These are phyloP conservation scores for Ilyonectria mors-panacis DNA, from an alignment of 2,329 filamentous ascomycete genomes.

Conservation along the genomic window DNA sequence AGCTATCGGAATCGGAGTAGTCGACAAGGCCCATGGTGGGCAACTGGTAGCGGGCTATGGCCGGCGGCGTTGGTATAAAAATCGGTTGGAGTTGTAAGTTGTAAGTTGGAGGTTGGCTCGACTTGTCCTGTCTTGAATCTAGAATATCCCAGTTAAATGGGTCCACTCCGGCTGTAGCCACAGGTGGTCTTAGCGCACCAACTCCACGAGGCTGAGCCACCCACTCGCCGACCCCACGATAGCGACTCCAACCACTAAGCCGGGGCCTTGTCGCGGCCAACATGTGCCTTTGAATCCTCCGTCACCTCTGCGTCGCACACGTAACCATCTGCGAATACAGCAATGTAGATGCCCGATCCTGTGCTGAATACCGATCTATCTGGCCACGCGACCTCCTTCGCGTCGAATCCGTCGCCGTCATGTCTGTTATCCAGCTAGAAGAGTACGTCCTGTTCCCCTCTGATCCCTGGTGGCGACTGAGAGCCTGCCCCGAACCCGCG, in stretches of 20 bases:
- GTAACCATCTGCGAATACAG: constrained; percentile 18
- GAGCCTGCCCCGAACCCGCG: neutral
- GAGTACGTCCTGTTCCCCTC: constrained; percentile 48
- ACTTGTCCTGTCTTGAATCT: constrained; percentile 1
- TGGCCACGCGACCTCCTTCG: constrained; percentile 19
- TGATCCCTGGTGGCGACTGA: neutral
- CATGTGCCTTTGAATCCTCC: constrained; percentile 23
- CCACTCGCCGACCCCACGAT: constrained; percentile 34
- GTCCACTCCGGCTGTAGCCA: constrained; percentile 41
- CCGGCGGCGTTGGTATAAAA: neutral
- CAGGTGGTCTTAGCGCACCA: constrained; percentile 28
- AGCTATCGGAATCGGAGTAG: constrained; percentile 89
- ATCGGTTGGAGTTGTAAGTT: neutral
- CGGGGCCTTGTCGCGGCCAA: constrained; percentile 23
- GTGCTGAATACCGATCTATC: neutral
- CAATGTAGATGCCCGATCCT: constrained; percentile 35
- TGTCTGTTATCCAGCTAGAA: constrained; percentile 58
- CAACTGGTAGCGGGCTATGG: neutral
- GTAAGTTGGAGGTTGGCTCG: neutral
- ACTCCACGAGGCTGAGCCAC: constrained; percentile 39
- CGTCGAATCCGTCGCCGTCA: constrained; percentile 35
- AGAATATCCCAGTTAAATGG: constrained; percentile 17
- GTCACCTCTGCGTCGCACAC: constrained; percentile 6
- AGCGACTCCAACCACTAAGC: constrained; percentile 2
- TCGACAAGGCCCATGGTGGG: constrained; percentile 82